Evolutionary conservation across 1,139 yeast genomes (phyloP), one percentile per base, ranked within the genome.

Genomic region (Candida dubliniensis): DNA sequence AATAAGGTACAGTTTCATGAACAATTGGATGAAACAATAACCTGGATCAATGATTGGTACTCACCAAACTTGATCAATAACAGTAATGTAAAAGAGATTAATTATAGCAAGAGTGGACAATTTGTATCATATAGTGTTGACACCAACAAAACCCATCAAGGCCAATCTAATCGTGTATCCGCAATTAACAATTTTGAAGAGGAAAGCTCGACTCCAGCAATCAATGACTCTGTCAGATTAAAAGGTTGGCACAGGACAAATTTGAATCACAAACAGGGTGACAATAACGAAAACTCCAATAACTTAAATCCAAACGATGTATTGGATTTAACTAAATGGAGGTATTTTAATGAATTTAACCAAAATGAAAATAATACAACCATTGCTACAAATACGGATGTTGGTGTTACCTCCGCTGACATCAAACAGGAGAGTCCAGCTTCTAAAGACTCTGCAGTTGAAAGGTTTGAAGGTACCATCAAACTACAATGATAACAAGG

Each of bases 41-140:
- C 74, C 11, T 74, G 79, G 79, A 59, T 67, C 35, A 66, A 68
- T 38, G 75, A 67, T 45, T 71, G 76, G 76, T 69, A 67, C 54
- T 53, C 57, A 25, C 74, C 76, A 27, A 56, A 64, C 54, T 53
- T 56, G 34, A 71, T 73, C 25, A 54, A 60, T 44, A 52, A 51
- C 31, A 61, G 62, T 30, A 46, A 54, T 18, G 56, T 54, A 14
- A n/a, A 11, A 27, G 34, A 15, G 3, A 58, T 52, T 38, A 34
- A 18, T 5, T 18, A 18, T 18, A 18, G 5, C 23, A 18, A 18
- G 23, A 18, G 23, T 5, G 23, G 23, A 18, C 23, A 18, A 18
- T 18, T 18, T 18, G 23, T 18, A 18, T 5, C 3, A 4, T 18
- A 18, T 5, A 18, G 23, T 18, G 23, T 18, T 18, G 23, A 18